Conservation (phyloP, 2,329 filamentous ascomycete genomes). For the Trichoderma sp. region DNA sequence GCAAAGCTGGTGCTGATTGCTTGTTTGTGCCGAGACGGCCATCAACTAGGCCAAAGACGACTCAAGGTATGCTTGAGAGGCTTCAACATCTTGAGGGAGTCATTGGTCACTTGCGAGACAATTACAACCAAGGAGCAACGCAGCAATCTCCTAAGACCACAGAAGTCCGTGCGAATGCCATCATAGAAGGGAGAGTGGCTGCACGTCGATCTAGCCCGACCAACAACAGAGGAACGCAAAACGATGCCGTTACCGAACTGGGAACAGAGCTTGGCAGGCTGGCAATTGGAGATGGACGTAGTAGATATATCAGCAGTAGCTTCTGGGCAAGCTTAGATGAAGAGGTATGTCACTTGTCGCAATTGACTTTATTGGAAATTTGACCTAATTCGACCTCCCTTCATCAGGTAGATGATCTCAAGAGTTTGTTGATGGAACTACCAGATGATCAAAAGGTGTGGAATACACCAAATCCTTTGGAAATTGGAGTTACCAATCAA, state of each 20-base stretch:
- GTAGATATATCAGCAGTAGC: background rate
- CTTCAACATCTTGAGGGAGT: conserved; percentile 5
- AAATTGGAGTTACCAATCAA: background rate
- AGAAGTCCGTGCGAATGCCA: background rate
- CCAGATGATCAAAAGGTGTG: background rate
- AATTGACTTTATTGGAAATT: background rate
- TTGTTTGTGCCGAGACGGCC: background rate
- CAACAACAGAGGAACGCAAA: background rate
- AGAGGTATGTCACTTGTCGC: background rate
- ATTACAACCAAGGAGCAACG: background rate
- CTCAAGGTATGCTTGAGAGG: background rate
- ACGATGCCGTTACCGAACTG: background rate
- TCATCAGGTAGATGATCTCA: background rate
- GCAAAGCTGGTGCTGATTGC: background rate
- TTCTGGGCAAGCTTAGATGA: conserved; percentile 1
- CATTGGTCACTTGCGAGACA: background rate
- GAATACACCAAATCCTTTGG: background rate
- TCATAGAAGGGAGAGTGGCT: background rate
- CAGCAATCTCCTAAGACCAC: background rate
- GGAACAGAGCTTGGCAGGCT: conserved; percentile 5
- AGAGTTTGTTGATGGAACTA: background rate
- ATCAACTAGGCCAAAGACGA: background rate
- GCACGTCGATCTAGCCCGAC: background rate
- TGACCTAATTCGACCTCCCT: background rate
- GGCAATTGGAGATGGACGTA: background rate